A percentile compares a stretch with the other conserved stretches of the same genome.
These are phyloP conservation scores for Leptographium flavum DNA, from an alignment of 2,329 filamentous ascomycete genomes.

Conservation along the genomic window DNA sequence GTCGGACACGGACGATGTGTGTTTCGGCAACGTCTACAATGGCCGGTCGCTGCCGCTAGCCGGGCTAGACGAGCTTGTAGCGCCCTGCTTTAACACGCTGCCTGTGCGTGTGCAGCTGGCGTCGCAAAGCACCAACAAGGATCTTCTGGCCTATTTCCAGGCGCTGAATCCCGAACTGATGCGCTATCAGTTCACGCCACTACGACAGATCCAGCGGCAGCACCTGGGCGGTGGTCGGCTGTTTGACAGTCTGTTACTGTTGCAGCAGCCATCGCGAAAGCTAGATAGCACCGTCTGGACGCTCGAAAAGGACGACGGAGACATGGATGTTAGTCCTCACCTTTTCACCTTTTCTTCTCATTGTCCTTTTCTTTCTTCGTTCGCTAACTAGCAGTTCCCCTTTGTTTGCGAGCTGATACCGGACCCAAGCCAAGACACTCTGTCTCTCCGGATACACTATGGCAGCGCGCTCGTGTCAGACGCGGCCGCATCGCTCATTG, in stretches of 20 bases:
- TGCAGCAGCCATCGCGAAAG: slow-evolving; percentile 51
- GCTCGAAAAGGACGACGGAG: slow-evolving; percentile 39
- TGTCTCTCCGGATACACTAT: slow-evolving; percentile 50
- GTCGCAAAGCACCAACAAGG: slow-evolving; percentile 30
- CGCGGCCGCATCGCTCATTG: neutral
- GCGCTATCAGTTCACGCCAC: slow-evolving; percentile 58
- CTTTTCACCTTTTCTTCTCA: neutral
- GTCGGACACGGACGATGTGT: slow-evolving; percentile 48
- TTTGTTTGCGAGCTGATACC: slow-evolving; percentile 64
- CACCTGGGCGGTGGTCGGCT: slow-evolving; percentile 34
- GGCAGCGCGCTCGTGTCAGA: slow-evolving; percentile 17
- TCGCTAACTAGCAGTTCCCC: slow-evolving; percentile 34
- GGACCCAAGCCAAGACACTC: slow-evolving; percentile 29
- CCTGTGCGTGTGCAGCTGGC: slow-evolving; percentile 50
- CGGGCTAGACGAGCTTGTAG: slow-evolving; percentile 58
- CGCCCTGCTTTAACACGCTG: slow-evolving; percentile 84
- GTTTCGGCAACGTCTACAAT: slow-evolving; percentile 77
- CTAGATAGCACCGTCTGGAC: slow-evolving; percentile 43
- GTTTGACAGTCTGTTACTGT: slow-evolving; percentile 68
- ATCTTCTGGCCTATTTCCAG: slow-evolving; percentile 24
- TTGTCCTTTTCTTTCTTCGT: neutral
- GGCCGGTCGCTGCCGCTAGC: slow-evolving; percentile 56
- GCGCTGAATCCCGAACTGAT: slow-evolving; percentile 39
- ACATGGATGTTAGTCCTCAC: slow-evolving; percentile 47
- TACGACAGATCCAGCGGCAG: slow-evolving; percentile 53